Evolutionary conservation across 371 early-diverging fungal genomes (phyloP), one percentile per base, ranked within the genome.

Genomic region (Lichtheimia ramosa): DNA sequence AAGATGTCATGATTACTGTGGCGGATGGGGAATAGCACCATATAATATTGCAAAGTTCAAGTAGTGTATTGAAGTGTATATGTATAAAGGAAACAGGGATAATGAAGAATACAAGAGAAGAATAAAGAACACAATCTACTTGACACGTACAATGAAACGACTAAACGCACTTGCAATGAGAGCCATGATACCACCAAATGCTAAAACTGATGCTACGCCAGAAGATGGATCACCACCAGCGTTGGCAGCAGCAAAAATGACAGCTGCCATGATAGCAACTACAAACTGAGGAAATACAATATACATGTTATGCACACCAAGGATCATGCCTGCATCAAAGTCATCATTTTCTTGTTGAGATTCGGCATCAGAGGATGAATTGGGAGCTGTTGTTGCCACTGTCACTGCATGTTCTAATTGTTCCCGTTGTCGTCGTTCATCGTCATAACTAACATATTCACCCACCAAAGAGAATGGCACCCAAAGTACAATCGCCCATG

Each of bases 281-380:
- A 71, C 77, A 72, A 87, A 87, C 61, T 93, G 94, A 5, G 94
- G 94, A 49, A 91, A 75, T 3, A 91, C 92, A 58, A 93, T 86
- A 58, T 90, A 92, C 74, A 92, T 84, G 64, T 93, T 93, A 62
- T 91, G 91, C 13, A 93, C 89, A 1, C 92, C 94, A 7, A 93
- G 67, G 4, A 91, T 83, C 71, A 89, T 78, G 5, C 92, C 92
- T 0, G 85, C 83, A 58, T 81, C 81, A 59, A 81, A 81, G 14
- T 81, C 81, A 39, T 62, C 57, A 2, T 60, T 58, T 27, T 78
- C 79, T 42, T 73, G 64, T 43, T 73, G 70, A 21, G 59, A 50
- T 40, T 68, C 60, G 34, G 10, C 41, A 25, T n/a, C 52, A 24
- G 7, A 58, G 24, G 14, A 55, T 48, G n/a, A 54, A 12, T 23